Base-by-base conservation (phyloP, 108 stramenopile species). In the Fistulifera pelliculosa region DNA sequence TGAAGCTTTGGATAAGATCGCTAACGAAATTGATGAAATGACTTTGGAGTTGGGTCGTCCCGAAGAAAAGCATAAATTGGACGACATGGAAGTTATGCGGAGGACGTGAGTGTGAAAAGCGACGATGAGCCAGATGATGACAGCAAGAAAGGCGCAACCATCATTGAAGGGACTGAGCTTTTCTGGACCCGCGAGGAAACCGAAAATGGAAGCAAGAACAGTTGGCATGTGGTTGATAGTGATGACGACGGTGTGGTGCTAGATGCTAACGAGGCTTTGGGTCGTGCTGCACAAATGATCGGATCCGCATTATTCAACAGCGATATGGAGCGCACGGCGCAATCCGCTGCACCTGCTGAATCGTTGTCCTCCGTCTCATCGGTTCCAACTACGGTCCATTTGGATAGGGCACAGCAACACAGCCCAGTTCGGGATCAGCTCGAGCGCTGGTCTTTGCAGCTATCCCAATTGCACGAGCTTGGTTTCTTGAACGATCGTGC, bases 231-330 rank as follows among this genome's bases (percentile, higher is more conserved):
- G 60, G 35, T 58, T 5, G 21, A 47, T 11, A 21, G 10, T 41
- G 53, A 0, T 2, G 18, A 51, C 8, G 26, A 42, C 38, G 62
- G 60, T 11, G 62, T 72, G 21, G 21, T 53, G 8, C 52, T 57
- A 0, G 67, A 66, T 13, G 56, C 49, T 16, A 27, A 70, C 22
- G 69, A 64, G 16, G 66, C 53, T 24, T 52, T 84, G 38, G 84
- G 71, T 25, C 47, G 61, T 38, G 80, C 79, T 27, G 58, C 71
- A 12, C 52, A 72, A 24, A 66, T 80, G 73, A 56, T 87, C 27
- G 85, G 85, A 10, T 81, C 80, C 7, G 76, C 74, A 13, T 52
- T 87, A 17, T 87, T 78, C 56, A 61, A 87, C n/a, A 77, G 74
- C 31, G 79, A 75, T 38, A 61, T 79, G 50, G 72, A 28, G 14